Evolutionary conservation across 2,329 filamentous ascomycete species (phyloP), one percentile per base, ranked within the genome.

Genomic region (Botryosphaeria agaves): DNA sequence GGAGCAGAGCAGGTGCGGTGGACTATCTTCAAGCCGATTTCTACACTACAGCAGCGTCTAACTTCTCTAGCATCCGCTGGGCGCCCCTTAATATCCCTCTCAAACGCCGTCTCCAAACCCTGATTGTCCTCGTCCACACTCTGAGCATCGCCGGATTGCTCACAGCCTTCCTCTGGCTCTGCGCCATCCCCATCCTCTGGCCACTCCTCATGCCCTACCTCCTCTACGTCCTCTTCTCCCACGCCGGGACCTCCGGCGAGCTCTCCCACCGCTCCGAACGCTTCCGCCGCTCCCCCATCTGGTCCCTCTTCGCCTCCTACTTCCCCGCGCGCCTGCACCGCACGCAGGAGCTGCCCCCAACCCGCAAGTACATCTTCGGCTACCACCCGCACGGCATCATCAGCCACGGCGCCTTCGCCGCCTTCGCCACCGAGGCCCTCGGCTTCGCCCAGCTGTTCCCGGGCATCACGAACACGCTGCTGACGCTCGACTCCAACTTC

Each of bases 381-480:
- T 95, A 95, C 52, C 89, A 95, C 45, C 89, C 89, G 0, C 89
- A 98, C 48, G 87, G 89, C 15, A 95, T 98, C 52, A 94, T 98
- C 46, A 89, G 80, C 4, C 83, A 94, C 44, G 89, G 87, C n/a
- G 87, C 85, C 0, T 94, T 87, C 58, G 81, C 75, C 4, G 80
- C 85, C 4, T 95, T 95, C 47, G 80, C 68, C 3, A 95, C 87
- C 1, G 85, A 94, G 43, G 83, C 83, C 0, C 65, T 94, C 0
- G 83, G 83, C 0, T 95, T 94, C 52, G 66, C 71, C 0, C 72
- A 80, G 33, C 71, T 92, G 36, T 98, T 94, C 45, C 89, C 89
- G 0, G 87, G 84, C 35, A 93, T 98, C 52, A 93, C 80, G 27
- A 95, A 95, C 55, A 85, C 81, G 5, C 61, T 95, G 14, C 62